These are phyloP conservation scores for Tricholoma flavovirens DNA, from an alignment of 768 basidiomycete species.

Conservation along the genomic window DNA sequence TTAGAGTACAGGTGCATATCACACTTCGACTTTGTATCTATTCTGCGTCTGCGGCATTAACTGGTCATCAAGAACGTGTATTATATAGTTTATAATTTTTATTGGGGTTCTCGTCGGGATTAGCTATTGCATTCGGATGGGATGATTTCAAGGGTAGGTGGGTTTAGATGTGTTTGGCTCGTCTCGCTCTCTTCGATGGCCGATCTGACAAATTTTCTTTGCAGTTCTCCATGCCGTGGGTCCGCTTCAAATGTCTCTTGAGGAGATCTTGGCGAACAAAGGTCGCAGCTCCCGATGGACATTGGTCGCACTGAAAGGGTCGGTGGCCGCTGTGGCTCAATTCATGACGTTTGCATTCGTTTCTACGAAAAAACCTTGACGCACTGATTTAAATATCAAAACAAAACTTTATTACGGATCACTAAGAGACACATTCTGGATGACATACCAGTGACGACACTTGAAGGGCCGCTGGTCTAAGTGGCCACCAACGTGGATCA, in stretches of 20 bases:
- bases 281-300: constrained; percentile 38
- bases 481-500: constrained; percentile 70
- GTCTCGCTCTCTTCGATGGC: constrained; percentile 17
- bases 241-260: constrained; percentile 56
- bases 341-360: constrained; percentile 75
- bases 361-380: constrained; percentile 64
- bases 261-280: constrained; percentile 68
- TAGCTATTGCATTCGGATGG: background rate
- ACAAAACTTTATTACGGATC: background rate
- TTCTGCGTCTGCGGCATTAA: background rate
- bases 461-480: constrained; percentile 62
- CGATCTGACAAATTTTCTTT: background rate
- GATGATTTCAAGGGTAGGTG: background rate
- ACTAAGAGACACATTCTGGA: too few species aligned
- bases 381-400: constrained; percentile 31
- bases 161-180: background rate
- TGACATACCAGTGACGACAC: constrained; percentile 52
- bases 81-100: background rate
- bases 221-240: constrained; percentile 36
- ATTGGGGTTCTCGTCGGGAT: background rate
- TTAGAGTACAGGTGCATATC: background rate
- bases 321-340: constrained; percentile 54
- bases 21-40: constrained; percentile 1
- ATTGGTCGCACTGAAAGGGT: constrained; percentile 55
- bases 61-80: background rate